Evolutionary conservation across 495 filamentous ascomycete genomes (phyloP).

Genomic region (Tuber aestivum): DNA sequence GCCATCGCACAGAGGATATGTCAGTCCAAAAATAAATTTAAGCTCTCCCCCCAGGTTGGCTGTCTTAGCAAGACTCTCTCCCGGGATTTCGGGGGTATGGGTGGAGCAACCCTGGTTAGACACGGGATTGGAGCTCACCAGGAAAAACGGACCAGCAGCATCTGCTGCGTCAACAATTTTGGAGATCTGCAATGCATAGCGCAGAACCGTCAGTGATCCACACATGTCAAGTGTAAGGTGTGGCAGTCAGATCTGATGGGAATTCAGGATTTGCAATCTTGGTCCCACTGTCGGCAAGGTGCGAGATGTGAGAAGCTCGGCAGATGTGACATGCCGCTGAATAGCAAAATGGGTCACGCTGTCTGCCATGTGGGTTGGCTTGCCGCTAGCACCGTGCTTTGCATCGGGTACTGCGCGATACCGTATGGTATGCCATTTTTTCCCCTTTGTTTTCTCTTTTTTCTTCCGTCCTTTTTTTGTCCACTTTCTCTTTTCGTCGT

Average conservation of each 20-base stretch:
- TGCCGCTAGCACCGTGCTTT: background rate
- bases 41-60: conserved; percentile 12
- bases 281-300: conserved; percentile 6
- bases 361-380: background rate
- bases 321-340: conserved; percentile 6
- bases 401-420: background rate
- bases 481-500: background rate
- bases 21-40: conserved; percentile 13
- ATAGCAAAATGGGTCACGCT: background rate
- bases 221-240: conserved; percentile 27
- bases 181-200: conserved; percentile 47
- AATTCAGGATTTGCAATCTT: conserved; percentile 15
- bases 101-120: conserved; percentile 10
- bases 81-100: conserved; percentile 8
- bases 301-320: conserved; percentile 18
- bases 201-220: conserved; percentile 19
- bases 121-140: conserved; percentile 43
- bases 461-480: background rate
- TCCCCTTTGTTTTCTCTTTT: background rate
- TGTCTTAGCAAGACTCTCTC: conserved; percentile 7
- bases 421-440: background rate
- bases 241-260: conserved; percentile 13
- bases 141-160: conserved; percentile 70
- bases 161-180: conserved; percentile 69
- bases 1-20: background rate